Evolutionary conservation across 2,329 filamentous ascomycete genomes (phyloP).

Genomic region (Madurella mycetomatis): DNA sequence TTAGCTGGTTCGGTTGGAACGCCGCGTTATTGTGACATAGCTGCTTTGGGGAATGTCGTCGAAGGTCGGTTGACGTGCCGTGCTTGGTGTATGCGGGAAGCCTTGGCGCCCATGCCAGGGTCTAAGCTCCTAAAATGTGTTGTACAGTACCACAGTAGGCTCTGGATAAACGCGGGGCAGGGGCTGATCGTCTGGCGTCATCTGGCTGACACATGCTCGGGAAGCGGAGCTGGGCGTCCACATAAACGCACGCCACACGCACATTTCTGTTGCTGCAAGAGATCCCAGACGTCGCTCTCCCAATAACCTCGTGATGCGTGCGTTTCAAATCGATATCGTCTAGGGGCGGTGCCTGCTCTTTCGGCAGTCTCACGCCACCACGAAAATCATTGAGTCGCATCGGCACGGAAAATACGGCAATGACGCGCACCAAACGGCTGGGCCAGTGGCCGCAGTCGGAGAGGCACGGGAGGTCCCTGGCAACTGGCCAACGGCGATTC

Average conservation of each 20-base stretch:
- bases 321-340: not conserved
- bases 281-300: too few species aligned
- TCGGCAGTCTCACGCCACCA: too few species aligned
- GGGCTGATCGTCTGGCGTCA: too few species aligned
- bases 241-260: not conserved
- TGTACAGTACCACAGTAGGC: too few species aligned
- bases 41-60: not conserved
- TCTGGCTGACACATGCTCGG: not conserved
- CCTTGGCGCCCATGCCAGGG: not conserved
- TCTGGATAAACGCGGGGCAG: too few species aligned
- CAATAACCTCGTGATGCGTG: not conserved
- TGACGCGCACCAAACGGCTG: not conserved
- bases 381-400: not conserved
- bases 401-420: not conserved
- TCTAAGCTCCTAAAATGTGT: not conserved
- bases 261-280: not conserved
- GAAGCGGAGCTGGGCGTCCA: not conserved
- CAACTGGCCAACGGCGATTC: conserved; percentile 7
- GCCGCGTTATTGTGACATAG: conserved; percentile 20
- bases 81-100: too few species aligned
- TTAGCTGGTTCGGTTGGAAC: conserved; percentile 24
- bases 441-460: not conserved
- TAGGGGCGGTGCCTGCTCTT: too few species aligned
- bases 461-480: not conserved
- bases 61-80: not conserved